Base-by-base conservation (phyloP, 768 basidiomycete species). In the Amanita rimosa region DNA sequence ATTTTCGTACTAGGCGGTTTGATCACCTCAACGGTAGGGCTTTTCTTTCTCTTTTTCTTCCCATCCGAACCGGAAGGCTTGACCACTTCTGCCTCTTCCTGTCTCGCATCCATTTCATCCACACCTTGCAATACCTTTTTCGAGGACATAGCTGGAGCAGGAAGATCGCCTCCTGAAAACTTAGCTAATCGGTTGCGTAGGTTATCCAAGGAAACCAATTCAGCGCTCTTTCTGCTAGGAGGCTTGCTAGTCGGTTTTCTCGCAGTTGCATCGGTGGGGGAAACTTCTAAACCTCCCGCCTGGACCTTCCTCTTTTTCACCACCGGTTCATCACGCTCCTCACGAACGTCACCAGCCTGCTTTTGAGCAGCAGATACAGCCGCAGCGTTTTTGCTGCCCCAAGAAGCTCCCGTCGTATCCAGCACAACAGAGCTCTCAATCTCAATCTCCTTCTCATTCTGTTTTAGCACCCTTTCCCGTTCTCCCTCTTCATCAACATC, bases 91-190 rank as follows among this genome's bases (percentile, higher is more conserved):
- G 34, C 6, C 11, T 27, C 36, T 4, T 26, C 35, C 4, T n/a
- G 22, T 37, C 37, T 36, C 8, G 8, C 16, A n/a, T n/a, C 24
- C 37, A 39, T 29, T 29, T 41, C 38, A 21, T 40, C 24, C n/a
- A n/a, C 38, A 3, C 11, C 11, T 10, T 3, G 21, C 4, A 13
- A 29, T 6, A 2, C 38, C 27, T 29, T 19, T 27, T 31, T 26
- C 19, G 31, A 16, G 13, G 31, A 24, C 33, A 8, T 22, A 7
- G 29, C 57, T 22, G 53, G 51, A 16, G 57, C 21, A 38, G 66
- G 69, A 52, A 68, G 72, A 34, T 77, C 78, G 31, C 58, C 59
- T 53, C 78, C 68, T 9, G 80, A 72, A 64, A 81, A 86, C 9
- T 63, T 71, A 38, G 64, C 69, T 49, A 88, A 57, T 44, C 62